Evolutionary conservation across 768 basidiomycete species (phyloP).

Genomic region (Tylopilus intermedius): DNA sequence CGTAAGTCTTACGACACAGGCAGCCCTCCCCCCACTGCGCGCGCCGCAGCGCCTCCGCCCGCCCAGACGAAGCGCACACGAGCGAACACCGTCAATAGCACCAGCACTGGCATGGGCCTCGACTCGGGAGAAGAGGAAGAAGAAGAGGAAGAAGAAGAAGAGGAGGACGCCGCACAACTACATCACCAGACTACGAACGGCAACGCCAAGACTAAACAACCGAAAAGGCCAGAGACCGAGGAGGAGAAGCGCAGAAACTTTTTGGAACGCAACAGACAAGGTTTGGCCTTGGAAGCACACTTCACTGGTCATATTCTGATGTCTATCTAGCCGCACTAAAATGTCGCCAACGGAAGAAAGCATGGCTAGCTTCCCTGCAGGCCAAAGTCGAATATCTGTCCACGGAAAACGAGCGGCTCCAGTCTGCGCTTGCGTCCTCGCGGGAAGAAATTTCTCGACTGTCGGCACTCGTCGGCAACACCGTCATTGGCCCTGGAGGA

Average conservation of each 20-base stretch:
- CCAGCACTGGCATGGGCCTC: conserved; percentile 33
- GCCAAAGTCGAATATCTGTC: conserved; percentile 87
- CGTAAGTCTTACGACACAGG: conserved; percentile 57
- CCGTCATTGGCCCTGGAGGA: conserved; percentile 44
- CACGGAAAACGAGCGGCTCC: conserved; percentile 94
- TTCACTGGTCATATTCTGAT: conserved; percentile 3
- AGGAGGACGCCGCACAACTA: conserved; percentile 22
- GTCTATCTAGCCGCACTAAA: conserved; percentile 78
- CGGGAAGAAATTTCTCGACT: conserved; percentile 90
- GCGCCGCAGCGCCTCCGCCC: conserved; percentile 23
- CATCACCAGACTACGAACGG: conserved; percentile 8
- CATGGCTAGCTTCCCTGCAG: conserved; percentile 91
- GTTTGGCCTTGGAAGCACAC: conserved; percentile 36
- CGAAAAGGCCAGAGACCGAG: conserved; percentile 89
- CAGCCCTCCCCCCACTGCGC: conserved; percentile 31
- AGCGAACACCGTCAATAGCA: conserved; percentile 31
- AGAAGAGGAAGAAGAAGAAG: conserved; percentile 39
- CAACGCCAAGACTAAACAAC: conserved; percentile 22
- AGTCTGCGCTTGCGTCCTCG: conserved; percentile 77
- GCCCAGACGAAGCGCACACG: conserved; percentile 35
- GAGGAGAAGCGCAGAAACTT: conserved; percentile 98
- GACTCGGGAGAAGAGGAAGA: conserved; percentile 32
- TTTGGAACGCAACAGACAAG: conserved; percentile 94
- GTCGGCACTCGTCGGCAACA: conserved; percentile 63
- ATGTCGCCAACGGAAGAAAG: conserved; percentile 98